Evolutionary conservation across 1,139 yeast species (phyloP).

Genomic region (Groenewaldozyma sp.): DNA sequence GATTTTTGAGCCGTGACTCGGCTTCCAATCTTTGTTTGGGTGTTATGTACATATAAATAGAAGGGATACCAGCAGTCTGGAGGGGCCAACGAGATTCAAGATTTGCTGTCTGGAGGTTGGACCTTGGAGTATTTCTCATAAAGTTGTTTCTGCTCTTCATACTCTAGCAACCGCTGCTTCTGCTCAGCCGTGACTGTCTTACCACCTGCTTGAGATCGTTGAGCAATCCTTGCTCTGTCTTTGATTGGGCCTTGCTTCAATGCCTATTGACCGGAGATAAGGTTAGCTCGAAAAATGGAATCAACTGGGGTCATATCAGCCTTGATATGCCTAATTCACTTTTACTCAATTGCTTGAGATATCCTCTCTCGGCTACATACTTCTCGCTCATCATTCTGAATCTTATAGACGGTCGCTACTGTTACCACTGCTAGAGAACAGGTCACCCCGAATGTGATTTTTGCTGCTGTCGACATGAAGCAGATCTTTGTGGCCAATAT

Average conservation of each 20-base stretch:
- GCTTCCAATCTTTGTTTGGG: too few species aligned
- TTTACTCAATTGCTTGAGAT: too few species aligned
- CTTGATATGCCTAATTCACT: too few species aligned
- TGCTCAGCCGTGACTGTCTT: slow-evolving; percentile 33
- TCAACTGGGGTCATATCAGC: too few species aligned
- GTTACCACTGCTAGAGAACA: slow-evolving; percentile 48
- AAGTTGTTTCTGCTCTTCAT: slow-evolving; percentile 62
- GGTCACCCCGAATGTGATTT: slow-evolving; percentile 56
- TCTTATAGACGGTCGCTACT: slow-evolving; percentile 56
- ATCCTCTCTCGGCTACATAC: slow-evolving; percentile 11
- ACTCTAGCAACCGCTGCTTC: slow-evolving; percentile 58
- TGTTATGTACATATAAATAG: too few species aligned
- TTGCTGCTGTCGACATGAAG: slow-evolving; percentile 74
- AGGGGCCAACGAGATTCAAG: slow-evolving; percentile 4
- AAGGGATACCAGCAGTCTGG: background rate
- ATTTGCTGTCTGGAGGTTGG: slow-evolving; percentile 53
- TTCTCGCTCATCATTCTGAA: slow-evolving; percentile 58
- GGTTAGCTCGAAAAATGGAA: background rate
- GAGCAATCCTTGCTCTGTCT: slow-evolving; percentile 49
- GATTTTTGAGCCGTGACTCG: too few species aligned
- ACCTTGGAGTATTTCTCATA: slow-evolving; percentile 50
- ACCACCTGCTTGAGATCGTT: slow-evolving; percentile 27
- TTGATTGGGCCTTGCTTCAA: slow-evolving; percentile 73
- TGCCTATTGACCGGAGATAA: slow-evolving; percentile 28
- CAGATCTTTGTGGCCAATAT: too few species aligned